Evolutionary conservation across 2,329 filamentous ascomycete genomes (phyloP).

Genomic region (Escovopsis sp.): DNA sequence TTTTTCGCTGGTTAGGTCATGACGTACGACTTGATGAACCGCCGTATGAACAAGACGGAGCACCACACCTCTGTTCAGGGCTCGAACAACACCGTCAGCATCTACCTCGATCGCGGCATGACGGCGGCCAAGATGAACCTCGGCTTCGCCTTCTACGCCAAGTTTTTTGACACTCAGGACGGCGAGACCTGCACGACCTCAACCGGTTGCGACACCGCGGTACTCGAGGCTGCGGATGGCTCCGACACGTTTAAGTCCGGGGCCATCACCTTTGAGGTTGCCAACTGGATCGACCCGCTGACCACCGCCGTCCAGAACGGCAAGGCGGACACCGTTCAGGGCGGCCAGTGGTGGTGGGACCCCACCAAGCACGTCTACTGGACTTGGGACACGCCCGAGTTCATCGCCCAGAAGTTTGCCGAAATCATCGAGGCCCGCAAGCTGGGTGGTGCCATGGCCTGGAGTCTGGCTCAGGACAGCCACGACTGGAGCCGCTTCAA

Average conservation of each 20-base stretch:
- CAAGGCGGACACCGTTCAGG: slow-evolving; percentile 28
- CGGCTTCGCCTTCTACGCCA: slow-evolving; percentile 54
- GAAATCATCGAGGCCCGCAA: slow-evolving; percentile 24
- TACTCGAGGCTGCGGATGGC: slow-evolving; percentile 45
- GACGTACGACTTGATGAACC: slow-evolving; percentile 60
- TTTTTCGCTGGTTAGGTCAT: slow-evolving; percentile 32
- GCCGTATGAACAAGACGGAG: slow-evolving; percentile 47
- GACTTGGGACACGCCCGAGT: slow-evolving; percentile 38
- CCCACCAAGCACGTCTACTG: slow-evolving; percentile 29
- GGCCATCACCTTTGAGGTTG: slow-evolving; percentile 23
- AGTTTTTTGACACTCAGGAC: slow-evolving; percentile 45
- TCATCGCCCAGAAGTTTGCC: slow-evolving; percentile 31
- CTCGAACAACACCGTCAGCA: slow-evolving; percentile 38
- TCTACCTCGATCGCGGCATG: slow-evolving; percentile 43
- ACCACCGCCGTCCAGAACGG: slow-evolving; percentile 24
- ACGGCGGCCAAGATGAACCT: slow-evolving; percentile 42
- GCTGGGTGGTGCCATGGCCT: slow-evolving; percentile 37
- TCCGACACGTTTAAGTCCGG: slow-evolving; percentile 37
- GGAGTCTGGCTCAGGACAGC: slow-evolving; percentile 36
- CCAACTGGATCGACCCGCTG: slow-evolving; percentile 22
- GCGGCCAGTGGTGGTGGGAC: slow-evolving; percentile 42
- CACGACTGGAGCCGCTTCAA: slow-evolving; percentile 26
- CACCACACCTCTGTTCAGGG: slow-evolving; percentile 46
- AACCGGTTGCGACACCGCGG: slow-evolving; percentile 41
- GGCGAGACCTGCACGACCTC: slow-evolving; percentile 28